A percentile compares a stretch with the other conserved stretches of the same genome.
Evolutionary conservation across 208 protist genomes (phyloP).

Genomic region (Trypanosoma avium): DNA sequence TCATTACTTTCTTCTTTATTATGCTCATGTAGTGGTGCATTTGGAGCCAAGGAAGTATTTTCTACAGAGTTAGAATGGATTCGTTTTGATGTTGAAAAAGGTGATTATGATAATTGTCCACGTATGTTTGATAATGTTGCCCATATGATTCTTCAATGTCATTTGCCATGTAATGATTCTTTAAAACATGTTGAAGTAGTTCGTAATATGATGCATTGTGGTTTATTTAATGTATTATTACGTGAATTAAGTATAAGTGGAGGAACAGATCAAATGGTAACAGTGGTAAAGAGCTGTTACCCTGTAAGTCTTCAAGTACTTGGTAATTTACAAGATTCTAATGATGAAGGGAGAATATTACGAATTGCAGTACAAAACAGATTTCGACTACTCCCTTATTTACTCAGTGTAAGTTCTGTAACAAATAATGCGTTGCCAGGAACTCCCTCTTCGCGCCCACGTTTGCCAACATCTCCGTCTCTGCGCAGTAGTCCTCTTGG

Average conservation of each 20-base stretch:
- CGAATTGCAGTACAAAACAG: conserved; percentile 61
- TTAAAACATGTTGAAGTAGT: conserved; percentile 49
- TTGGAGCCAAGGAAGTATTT: conserved; percentile 35
- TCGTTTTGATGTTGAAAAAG: conserved; percentile 78
- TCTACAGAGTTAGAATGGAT: conserved; percentile 74
- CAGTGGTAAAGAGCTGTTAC: conserved; percentile 58
- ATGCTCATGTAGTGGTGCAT: conserved; percentile 34
- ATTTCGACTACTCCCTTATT: conserved; percentile 70
- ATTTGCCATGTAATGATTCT: conserved; percentile 38
- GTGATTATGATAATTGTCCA: conserved; percentile 69
- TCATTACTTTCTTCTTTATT: conserved; percentile 59
- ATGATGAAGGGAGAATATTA: conserved; percentile 37
- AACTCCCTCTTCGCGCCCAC: conserved; percentile 33
- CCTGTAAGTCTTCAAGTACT: conserved; percentile 39
- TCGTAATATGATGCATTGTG: conserved; percentile 59
- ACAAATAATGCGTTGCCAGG: conserved; percentile 43
- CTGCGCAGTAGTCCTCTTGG: conserved; percentile 55
- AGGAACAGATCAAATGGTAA: conserved; percentile 67
- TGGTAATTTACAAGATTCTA: conserved; percentile 37
- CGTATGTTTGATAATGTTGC: conserved; percentile 84
- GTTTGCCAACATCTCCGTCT: conserved; percentile 37
- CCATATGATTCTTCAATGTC: conserved; percentile 69
- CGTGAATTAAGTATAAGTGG: conserved; percentile 50
- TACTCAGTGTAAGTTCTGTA: conserved; percentile 59
- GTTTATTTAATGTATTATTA: conserved; percentile 79